Conservation (phyloP, 2,329 filamentous ascomycete genomes). For the Capronia americana region DNA sequence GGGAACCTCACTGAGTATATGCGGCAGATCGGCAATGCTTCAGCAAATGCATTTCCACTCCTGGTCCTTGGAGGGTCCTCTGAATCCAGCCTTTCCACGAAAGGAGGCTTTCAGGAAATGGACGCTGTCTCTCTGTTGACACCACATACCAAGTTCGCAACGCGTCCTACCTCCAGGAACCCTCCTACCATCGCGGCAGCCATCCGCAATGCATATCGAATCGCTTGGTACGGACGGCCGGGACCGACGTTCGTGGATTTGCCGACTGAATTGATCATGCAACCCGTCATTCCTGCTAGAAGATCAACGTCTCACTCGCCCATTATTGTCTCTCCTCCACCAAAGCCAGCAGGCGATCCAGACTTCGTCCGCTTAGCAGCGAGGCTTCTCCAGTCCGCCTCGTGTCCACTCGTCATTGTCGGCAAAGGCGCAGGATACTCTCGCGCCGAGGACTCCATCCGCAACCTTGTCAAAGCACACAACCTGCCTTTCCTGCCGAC, state of each 20-base stretch:
- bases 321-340: constrained; percentile 42
- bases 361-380: constrained; percentile 51
- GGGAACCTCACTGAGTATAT: background rate
- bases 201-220: constrained; percentile 60
- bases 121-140: constrained; percentile 61
- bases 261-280: constrained; percentile 63
- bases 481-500: constrained; percentile 63
- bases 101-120: constrained; percentile 64
- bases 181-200: constrained; percentile 50
- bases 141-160: constrained; percentile 60
- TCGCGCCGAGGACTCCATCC: constrained; percentile 55
- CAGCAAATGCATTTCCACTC: constrained; percentile 62
- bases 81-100: constrained; percentile 59
- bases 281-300: constrained; percentile 32
- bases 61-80: constrained; percentile 62
- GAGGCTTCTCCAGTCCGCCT: constrained; percentile 55
- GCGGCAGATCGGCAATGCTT: constrained; percentile 55
- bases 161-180: constrained; percentile 55
- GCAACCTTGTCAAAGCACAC: constrained; percentile 54
- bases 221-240: constrained; percentile 61
- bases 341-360: constrained; percentile 55
- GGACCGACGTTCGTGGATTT: constrained; percentile 62
- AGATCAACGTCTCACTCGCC: constrained; percentile 9
- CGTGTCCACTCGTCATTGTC: constrained; percentile 60
- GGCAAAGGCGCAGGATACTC: constrained; percentile 65